A percentile compares a stretch with the other conserved stretches of the same genome.
These are phyloP conservation scores for Nemophila menziesii DNA, from an alignment of 257 asterid species.

Conservation along the genomic window DNA sequence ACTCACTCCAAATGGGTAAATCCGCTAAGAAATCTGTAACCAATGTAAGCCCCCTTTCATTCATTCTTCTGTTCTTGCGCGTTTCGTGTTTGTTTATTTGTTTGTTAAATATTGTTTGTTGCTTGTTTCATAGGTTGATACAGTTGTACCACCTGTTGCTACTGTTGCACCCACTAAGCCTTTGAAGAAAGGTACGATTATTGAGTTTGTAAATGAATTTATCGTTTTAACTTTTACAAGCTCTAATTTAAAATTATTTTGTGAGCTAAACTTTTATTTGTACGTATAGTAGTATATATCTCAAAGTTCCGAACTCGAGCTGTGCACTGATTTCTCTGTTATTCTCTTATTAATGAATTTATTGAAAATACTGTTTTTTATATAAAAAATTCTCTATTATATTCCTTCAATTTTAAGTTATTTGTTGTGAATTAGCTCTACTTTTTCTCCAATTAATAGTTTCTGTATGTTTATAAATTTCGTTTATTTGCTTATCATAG, in stretches of 20 bases:
- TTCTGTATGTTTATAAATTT: too few species aligned
- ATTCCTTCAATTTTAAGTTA: too few species aligned
- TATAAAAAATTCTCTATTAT: too few species aligned
- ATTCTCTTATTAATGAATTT: background rate
- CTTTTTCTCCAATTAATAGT: too few species aligned
- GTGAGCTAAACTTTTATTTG: slow-evolving; percentile 1
- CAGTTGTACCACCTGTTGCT: slow-evolving; percentile 15
- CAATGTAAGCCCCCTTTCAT: slow-evolving; percentile 12
- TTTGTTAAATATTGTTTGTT: background rate
- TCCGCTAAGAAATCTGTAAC: slow-evolving; percentile 21
- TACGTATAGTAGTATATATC: too few species aligned
- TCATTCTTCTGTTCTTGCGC: background rate
- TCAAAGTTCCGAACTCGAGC: background rate
- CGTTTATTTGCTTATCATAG: slow-evolving; percentile 1
- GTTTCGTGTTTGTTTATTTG: background rate
- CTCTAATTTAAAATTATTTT: background rate
- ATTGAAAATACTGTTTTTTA: too few species aligned
- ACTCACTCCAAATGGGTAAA: slow-evolving; percentile 20
- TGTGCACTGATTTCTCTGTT: background rate
- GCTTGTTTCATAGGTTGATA: slow-evolving; percentile 20
- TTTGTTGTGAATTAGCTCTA: too few species aligned
- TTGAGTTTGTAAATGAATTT: too few species aligned
- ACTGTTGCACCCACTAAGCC: slow-evolving; percentile 28
- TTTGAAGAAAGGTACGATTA: slow-evolving; percentile 42
- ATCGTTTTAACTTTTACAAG: background rate